A percentile compares a stretch with the other conserved stretches of the same genome.
These are phyloP conservation scores for Sextonia rubra DNA, from an alignment of 164 flowering plant species.

Conservation along the genomic window DNA sequence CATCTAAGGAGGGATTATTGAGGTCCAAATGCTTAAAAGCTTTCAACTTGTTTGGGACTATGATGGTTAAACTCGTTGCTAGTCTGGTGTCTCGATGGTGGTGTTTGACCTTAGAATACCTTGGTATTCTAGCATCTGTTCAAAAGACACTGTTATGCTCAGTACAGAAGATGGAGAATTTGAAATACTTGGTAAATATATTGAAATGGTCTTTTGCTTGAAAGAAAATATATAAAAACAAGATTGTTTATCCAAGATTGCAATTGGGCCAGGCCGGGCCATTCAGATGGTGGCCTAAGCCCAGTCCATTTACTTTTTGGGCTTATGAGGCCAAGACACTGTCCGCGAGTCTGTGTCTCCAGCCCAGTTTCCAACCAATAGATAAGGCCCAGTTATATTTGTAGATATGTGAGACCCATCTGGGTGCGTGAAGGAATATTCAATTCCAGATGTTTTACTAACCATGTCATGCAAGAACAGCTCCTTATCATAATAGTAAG, in stretches of 20 bases:
- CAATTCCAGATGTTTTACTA: too few relatives aligned
- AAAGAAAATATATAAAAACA: not conserved
- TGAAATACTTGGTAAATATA: not conserved
- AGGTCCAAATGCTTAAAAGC: conserved; percentile 26
- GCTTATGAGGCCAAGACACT: too few relatives aligned
- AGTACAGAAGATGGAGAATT: not conserved
- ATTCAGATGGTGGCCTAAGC: too few relatives aligned
- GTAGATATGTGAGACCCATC: not conserved
- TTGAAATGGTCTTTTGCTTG: not conserved
- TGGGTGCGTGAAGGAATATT: too few relatives aligned
- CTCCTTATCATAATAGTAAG: too few relatives aligned
- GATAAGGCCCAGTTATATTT: not conserved
- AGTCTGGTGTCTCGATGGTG: not conserved
- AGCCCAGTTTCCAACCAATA: not conserved
- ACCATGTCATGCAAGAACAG: too few relatives aligned
- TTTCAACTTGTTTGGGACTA: conserved; percentile 24
- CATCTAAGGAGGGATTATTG: conserved; percentile 8
- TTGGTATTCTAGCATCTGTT: conserved; percentile 47
- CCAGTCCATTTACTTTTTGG: too few relatives aligned
- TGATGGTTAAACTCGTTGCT: conserved; percentile 9
- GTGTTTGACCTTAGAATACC: conserved; percentile 9
- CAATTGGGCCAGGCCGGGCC: too few relatives aligned
- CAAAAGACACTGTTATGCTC: not conserved
- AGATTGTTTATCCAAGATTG: too few relatives aligned
- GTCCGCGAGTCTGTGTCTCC: not conserved